Evolutionary conservation across 2,329 filamentous ascomycete species (phyloP), one percentile per base, ranked within the genome.

Genomic region (Trichoderma atrobrunneum): DNA sequence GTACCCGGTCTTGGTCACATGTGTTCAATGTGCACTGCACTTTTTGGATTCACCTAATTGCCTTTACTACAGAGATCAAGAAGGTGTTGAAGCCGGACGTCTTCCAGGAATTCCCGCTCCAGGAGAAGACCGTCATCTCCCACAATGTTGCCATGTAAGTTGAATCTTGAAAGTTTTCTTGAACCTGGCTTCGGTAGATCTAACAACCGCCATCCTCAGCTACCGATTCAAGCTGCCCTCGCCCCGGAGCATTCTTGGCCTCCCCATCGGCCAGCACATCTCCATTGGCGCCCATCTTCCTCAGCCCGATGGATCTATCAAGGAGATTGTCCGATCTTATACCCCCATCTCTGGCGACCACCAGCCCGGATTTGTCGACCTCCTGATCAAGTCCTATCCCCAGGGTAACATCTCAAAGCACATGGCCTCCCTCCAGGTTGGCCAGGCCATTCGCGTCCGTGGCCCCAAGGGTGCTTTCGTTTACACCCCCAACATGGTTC

Each of bases 231-330:
- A 88, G 75, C 93, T 99, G 54, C 95, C 95, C 72, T 87, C 87
- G 66, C 85, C 91, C 54, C 91, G 86, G 78, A 89, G 93, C 76
- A 94, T 98, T 81, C 93, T 98, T 79, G 96, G 96, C 79, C 92
- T 98, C 57, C 95, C 96, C 76, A 98, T 98, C 85, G 96, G 96
- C 80, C 96, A 99, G 86, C 96, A 99, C 87, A 98, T 99, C 84
- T 98, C 95, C 74, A 94, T 99, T 80, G 93, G 92, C 76, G 95
- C 94, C 71, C 89, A 88, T 71, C 89, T 94, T 74, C 78, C 83
- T 57, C 89, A 91, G 78, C 83, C 85, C 71, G 90, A 93, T 78
- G 94, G 93, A 80, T 87, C 88, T 78, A 86, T 86, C 76, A 95
- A 96, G 85, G 93, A 97, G 80, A 91, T 97, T 75, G 91, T 97